Evolutionary conservation across 176 grass and related monocot species (phyloP), one percentile per base, ranked within the genome.

Genomic region (Phyllostachys edulis): DNA sequence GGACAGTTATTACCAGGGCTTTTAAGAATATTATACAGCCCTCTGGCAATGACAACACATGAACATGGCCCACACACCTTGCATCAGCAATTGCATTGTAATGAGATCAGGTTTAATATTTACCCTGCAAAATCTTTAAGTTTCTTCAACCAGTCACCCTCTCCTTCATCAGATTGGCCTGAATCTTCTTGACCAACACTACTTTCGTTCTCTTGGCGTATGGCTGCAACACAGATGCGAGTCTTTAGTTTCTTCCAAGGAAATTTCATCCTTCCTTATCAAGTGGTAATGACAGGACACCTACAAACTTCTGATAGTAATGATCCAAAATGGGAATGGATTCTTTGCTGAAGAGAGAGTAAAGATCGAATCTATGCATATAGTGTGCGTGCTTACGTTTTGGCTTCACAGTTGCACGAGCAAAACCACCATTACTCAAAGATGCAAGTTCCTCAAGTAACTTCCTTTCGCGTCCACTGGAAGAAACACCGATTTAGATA

Each of bases 51-150:
- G 26, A 71, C 21, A 26, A 63, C 4, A 37, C 41, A 24, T 6
- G 71, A 63, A 67, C 11, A 81, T 59, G 17, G 62, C 9, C 20
- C 42, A 77, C 40, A 69, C 55, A 67, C 51, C 5, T 41, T 39
- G 1, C 56, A 27, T 9, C 9, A 82, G 49, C n/a, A 83, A 78
- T 40, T 5, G 16, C 21, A 50, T 12, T 66, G 17, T 79, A 73
- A 50, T 37, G 4, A 88, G 38, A 78, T 38, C 55, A 42, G 26
- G 14, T 76, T 45, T 46, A 79, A 70, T 20, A 83, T 17, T 91
- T 98, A 98, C 96, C 96, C 91, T 41, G 87, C 93, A 92, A 98
- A 98, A 79, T 93, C 87, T 90, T 88, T 81, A 84, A 98, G 82
- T 85, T 94, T 86, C 82, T 98, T 90, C 93, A 94, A 95, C 77